A percentile compares a stretch with the other conserved stretches of the same genome.
Evolutionary conservation across 139 green algal genomes (phyloP).

Genomic region (Monoraphidium neglectum): DNA sequence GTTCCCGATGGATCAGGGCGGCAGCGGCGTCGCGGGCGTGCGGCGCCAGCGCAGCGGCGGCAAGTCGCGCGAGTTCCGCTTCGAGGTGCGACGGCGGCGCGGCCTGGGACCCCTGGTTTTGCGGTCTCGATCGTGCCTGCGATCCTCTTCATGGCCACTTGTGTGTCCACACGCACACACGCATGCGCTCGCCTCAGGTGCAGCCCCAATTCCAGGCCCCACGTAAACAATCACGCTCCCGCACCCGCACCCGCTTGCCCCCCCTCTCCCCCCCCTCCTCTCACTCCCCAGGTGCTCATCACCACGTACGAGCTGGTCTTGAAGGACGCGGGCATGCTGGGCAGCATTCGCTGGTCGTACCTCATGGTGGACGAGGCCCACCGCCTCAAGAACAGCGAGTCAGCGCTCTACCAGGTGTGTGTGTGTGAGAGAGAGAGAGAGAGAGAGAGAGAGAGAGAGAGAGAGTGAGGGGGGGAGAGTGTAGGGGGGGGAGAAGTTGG

Average conservation of each 20-base stretch:
- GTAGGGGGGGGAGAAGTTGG: not conserved
- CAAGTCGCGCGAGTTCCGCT: too few species aligned
- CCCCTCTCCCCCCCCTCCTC: conserved; percentile 38
- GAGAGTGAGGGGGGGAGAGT: not conserved
- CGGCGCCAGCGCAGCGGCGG: too few species aligned
- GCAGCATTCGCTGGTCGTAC: conserved; percentile 97
- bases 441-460: not conserved
- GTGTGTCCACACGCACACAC: too few species aligned
- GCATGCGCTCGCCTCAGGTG: too few species aligned
- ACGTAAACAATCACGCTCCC: too few species aligned
- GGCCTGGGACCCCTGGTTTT: too few species aligned
- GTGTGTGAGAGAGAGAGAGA: not conserved
- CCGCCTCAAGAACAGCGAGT: conserved; percentile 99
- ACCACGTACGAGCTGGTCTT: conserved; percentile 99
- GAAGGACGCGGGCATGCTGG: conserved; percentile 97
- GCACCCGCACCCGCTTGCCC: not conserved
- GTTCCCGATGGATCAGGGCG: too few species aligned
- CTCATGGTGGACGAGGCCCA: conserved; percentile 99
- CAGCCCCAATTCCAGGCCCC: too few species aligned
- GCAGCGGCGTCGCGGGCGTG: too few species aligned
- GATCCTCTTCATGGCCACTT: too few species aligned
- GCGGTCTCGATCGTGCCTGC: too few species aligned
- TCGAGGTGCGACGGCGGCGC: too few species aligned
- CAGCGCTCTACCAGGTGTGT: conserved; percentile 78
- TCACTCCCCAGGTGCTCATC: conserved; percentile 95